Conservation (phyloP, 2,329 filamentous ascomycete species). For the Aotearoamyces nothofagi region DNA sequence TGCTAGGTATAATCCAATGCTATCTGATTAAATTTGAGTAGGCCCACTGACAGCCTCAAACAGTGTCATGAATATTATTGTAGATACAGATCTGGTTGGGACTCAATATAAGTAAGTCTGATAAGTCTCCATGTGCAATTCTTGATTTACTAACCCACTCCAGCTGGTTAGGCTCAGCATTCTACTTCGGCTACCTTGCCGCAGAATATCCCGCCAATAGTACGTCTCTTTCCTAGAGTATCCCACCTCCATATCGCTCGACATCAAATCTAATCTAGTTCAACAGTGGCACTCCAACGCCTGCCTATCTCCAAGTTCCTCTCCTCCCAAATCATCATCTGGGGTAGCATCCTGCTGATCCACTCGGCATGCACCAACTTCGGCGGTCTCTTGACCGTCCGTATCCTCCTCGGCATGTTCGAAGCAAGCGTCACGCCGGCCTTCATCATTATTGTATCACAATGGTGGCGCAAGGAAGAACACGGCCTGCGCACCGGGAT, state of each 20-base stretch:
- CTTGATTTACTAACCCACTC: no score
- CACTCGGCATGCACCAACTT: conserved; percentile 47
- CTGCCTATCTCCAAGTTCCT: conserved; percentile 46
- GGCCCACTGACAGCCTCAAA: no score
- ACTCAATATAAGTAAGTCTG: no score
- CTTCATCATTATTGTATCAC: conserved; percentile 47
- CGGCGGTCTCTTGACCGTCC: conserved; percentile 40
- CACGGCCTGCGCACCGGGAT: conserved; percentile 21
- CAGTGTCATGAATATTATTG: no score
- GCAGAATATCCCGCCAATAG: conserved; percentile 22
- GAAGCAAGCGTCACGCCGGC: conserved; percentile 51
- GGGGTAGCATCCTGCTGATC: conserved; percentile 39
- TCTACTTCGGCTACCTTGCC: conserved; percentile 25
- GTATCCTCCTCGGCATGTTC: conserved; percentile 50
- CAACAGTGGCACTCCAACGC: conserved; percentile 25
- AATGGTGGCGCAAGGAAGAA: conserved; percentile 56
- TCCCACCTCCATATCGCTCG: not conserved
- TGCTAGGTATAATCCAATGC: conserved; percentile 3
- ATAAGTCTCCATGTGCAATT: no score
- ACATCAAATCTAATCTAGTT: not conserved
- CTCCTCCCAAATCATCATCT: conserved; percentile 38
- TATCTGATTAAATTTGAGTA: conserved; percentile 21
- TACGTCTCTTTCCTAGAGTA: no score
- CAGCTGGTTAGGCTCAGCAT: conserved; percentile 25
- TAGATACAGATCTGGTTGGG: no score